phyloP scores from a whole-genome alignment of 352 stramenopile genomes.

The Aphanomyces cochlioides region DNA sequence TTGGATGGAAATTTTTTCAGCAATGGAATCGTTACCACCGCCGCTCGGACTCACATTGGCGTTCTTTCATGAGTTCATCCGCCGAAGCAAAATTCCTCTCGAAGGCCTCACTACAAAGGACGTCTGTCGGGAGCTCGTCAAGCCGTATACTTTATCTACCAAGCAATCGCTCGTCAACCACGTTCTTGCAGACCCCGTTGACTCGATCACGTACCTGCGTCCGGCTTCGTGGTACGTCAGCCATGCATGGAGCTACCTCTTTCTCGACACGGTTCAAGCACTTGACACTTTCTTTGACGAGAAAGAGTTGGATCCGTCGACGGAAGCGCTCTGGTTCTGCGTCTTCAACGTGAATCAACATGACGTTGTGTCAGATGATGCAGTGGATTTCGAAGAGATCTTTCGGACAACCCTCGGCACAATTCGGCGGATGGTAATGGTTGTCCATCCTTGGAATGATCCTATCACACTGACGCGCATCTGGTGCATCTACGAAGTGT shows the following conservation, averaged over 20 bases:
- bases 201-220: not conserved
- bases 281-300: slow-evolving; percentile 8
- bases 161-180: slow-evolving; percentile 18
- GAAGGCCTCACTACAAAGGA: slow-evolving; percentile 6
- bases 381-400: not conserved
- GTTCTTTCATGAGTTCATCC: slow-evolving; percentile 18
- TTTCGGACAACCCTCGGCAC: slow-evolving; percentile 9
- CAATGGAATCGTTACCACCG: no score
- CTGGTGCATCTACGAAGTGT: slow-evolving; percentile 24
- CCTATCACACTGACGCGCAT: slow-evolving; percentile 10
- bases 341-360: slow-evolving; percentile 26
- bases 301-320: not conserved
- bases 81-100: not conserved
- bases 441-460: slow-evolving; percentile 23
- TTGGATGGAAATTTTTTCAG: no score
- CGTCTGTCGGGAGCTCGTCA: slow-evolving; percentile 7
- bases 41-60: not conserved
- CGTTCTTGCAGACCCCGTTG: not conserved
- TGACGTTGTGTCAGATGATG: not conserved
- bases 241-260: slow-evolving; percentile 24
- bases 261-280: slow-evolving; percentile 8
- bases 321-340: slow-evolving; percentile 15
- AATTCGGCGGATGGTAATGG: slow-evolving; percentile 6
- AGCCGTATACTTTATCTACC: not conserved
- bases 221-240: slow-evolving; percentile 20